These are phyloP conservation scores for Veloboletus limbatus DNA, from an alignment of 1,284 basidiomycete genomes.

Conservation along the genomic window DNA sequence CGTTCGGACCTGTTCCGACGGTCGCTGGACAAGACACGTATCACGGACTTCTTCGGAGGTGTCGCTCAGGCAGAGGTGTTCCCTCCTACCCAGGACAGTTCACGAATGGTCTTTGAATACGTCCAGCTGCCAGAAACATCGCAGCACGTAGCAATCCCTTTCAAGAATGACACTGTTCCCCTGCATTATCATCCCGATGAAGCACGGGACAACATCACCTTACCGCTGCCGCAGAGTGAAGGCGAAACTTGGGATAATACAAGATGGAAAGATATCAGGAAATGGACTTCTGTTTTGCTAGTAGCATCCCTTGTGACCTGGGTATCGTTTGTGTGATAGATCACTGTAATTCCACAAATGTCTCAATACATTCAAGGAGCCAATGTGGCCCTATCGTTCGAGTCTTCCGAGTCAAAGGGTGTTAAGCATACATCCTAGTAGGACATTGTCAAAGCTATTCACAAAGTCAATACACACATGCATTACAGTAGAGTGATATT, in stretches of 20 bases:
- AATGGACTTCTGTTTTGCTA: slow-evolving; percentile 30
- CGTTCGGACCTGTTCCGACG: slow-evolving; percentile 80
- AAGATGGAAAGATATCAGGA: slow-evolving; percentile 26
- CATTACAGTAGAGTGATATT: not conserved
- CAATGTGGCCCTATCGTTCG: no score
- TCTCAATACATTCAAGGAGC: not conserved
- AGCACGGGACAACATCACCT: not conserved
- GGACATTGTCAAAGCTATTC: not conserved
- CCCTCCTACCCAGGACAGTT: slow-evolving; percentile 15
- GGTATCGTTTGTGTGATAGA: slow-evolving; percentile 28
- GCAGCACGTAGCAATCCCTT: not conserved
- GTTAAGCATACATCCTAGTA: not conserved
- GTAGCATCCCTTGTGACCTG: slow-evolving; percentile 27
- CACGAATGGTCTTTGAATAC: not conserved
- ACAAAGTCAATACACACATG: not conserved
- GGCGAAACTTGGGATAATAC: slow-evolving; percentile 17
- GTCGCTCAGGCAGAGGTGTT: slow-evolving; percentile 79
- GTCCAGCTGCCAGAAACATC: not conserved
- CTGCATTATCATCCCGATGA: not conserved
- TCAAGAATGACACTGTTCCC: not conserved
- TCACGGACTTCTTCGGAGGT: slow-evolving; percentile 97
- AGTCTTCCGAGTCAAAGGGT: not conserved
- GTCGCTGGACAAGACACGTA: slow-evolving; percentile 64
- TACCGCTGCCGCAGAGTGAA: not conserved
- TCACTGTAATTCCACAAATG: not conserved